Evolutionary conservation across 2,329 filamentous ascomycete species (phyloP).

Genomic region (Aspergillus sp.): DNA sequence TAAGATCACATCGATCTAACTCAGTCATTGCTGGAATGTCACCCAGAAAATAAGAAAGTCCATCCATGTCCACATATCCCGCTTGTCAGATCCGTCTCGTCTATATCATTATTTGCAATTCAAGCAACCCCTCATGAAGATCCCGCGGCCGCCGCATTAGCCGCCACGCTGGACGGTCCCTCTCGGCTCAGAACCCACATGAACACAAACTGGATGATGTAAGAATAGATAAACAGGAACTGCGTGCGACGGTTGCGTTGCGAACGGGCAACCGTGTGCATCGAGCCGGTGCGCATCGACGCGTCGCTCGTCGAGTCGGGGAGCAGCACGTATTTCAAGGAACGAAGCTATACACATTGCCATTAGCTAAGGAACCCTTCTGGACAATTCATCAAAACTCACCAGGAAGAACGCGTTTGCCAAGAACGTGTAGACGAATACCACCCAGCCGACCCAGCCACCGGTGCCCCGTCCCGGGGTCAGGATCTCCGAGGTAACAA

Average conservation of each 20-base stretch:
- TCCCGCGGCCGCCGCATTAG: constrained; percentile 7
- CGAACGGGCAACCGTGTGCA: constrained; percentile 72
- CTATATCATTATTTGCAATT: constrained; percentile 20
- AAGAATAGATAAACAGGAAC: constrained; percentile 92
- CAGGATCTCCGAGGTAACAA: constrained; percentile 73
- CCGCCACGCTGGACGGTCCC: constrained; percentile 35
- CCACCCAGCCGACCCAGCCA: constrained; percentile 81
- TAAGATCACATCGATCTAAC: no score
- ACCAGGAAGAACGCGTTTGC: constrained; percentile 96
- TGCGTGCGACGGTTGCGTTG: constrained; percentile 87
- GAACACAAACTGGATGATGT: constrained; percentile 87
- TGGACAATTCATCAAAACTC: constrained; percentile 34
- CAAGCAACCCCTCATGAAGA: constrained; percentile 8
- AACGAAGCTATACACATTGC: constrained; percentile 66
- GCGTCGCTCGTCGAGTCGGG: constrained; percentile 72
- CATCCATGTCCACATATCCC: background rate
- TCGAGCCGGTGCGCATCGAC: constrained; percentile 56
- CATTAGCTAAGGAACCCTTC: background rate
- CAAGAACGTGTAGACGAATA: constrained; percentile 88
- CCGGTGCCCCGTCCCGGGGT: constrained; percentile 79
- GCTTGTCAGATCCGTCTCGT: constrained; percentile 19
- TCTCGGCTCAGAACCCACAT: constrained; percentile 76
- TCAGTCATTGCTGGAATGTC: no score
- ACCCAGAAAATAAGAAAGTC: background rate
- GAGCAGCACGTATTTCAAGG: constrained; percentile 90